A percentile compares a stretch with the other conserved stretches of the same genome.
Evolutionary conservation across 2,329 filamentous ascomycete genomes (phyloP).

Genomic region (Pseudocercospora fijiensis): DNA sequence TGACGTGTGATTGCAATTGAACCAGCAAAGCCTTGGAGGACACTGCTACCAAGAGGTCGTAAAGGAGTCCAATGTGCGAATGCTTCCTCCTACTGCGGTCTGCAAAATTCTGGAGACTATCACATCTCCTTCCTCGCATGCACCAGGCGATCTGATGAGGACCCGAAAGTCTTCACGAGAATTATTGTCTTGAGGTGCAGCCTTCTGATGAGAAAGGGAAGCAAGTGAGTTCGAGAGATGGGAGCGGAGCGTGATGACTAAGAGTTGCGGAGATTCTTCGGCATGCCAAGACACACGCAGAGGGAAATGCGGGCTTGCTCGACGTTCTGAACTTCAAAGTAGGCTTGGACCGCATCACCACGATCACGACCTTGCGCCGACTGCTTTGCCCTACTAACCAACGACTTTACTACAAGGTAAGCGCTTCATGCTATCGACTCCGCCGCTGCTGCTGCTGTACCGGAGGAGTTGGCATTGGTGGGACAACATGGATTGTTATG

Average conservation of each 20-base stretch:
- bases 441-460: neutral
- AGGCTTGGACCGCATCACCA: conserved; percentile 2
- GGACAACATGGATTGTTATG: neutral
- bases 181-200: neutral
- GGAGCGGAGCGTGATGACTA: neutral
- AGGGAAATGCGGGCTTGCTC: neutral
- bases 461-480: neutral
- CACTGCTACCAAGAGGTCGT: neutral
- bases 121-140: neutral
- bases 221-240: neutral
- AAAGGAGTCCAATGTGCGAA: neutral
- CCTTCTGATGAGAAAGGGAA: neutral
- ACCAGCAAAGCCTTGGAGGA: neutral
- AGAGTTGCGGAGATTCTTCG: neutral
- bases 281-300: neutral
- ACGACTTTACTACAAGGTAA: neutral
- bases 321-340: neutral
- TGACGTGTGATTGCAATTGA: neutral
- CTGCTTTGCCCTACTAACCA: neutral
- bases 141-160: neutral
- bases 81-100: neutral
- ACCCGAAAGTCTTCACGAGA: neutral
- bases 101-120: neutral
- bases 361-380: neutral
- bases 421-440: neutral